Evolutionary conservation across 192 early-diverging fungal genomes (phyloP).

Genomic region (Irineochytrium annulatum): DNA sequence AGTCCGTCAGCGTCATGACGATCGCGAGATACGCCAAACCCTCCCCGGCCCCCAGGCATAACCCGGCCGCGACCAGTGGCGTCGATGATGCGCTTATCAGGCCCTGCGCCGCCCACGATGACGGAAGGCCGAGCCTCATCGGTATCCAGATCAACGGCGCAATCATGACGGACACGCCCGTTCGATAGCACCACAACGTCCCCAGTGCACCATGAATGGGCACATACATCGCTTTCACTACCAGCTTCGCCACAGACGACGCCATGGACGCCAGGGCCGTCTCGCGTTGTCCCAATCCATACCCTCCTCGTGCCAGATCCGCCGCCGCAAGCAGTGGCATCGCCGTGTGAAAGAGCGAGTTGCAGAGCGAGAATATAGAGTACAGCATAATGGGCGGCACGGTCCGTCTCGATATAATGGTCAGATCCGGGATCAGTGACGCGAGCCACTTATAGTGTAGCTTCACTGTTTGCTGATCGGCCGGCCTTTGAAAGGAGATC

Average conservation of each 20-base stretch:
- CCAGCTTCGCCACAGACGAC: slow-evolving; percentile 25
- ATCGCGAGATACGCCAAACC: slow-evolving; percentile 33
- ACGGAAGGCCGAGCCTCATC: background rate
- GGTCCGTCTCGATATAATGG: slow-evolving; percentile 19
- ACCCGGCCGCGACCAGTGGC: slow-evolving; percentile 13
- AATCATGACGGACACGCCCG: slow-evolving; percentile 26
- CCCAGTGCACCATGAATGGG: slow-evolving; percentile 27
- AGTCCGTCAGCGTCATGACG: slow-evolving; percentile 38
- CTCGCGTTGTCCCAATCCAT: slow-evolving; percentile 17
- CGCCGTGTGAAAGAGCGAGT: slow-evolving; percentile 34
- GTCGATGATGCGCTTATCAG: background rate
- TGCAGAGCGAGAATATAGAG: slow-evolving; percentile 21
- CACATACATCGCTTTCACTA: slow-evolving; percentile 30
- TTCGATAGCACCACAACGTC: slow-evolving; percentile 27
- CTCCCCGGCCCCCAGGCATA: slow-evolving; percentile 30
- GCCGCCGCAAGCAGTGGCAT: slow-evolving; percentile 34
- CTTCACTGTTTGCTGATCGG: no score
- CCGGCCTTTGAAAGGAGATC: no score
- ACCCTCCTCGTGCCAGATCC: slow-evolving; percentile 20
- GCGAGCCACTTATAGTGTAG: background rate
- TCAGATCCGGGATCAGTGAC: slow-evolving; percentile 15
- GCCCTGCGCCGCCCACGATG: background rate
- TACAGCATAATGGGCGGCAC: slow-evolving; percentile 27
- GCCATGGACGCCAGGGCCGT: slow-evolving; percentile 28
- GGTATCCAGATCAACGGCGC: slow-evolving; percentile 27